A percentile compares a stretch with the other conserved stretches of the same genome.
These are phyloP conservation scores for Neurospora hispaniola DNA, from an alignment of 495 filamentous ascomycete species.

Conservation along the genomic window DNA sequence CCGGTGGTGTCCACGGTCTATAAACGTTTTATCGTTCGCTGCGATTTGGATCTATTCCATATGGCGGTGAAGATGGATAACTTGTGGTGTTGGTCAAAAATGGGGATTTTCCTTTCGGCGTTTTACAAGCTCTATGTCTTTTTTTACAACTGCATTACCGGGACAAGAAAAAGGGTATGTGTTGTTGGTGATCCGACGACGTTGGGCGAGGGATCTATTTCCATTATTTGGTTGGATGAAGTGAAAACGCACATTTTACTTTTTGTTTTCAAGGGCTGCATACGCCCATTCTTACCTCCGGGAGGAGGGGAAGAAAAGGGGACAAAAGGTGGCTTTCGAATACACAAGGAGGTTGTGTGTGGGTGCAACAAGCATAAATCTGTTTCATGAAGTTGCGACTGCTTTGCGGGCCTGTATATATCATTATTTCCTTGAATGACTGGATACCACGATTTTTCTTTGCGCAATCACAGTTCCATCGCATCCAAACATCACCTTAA, in stretches of 20 bases:
- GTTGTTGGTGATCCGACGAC: slow-evolving; percentile 1
- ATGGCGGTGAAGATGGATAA: not conserved
- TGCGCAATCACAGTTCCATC: not conserved
- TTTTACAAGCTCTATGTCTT: not conserved
- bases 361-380: not conserved
- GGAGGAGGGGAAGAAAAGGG: not conserved
- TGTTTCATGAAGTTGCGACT: not conserved
- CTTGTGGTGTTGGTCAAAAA: not conserved
- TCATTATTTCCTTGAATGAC: slow-evolving; percentile 3
- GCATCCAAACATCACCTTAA: no score
- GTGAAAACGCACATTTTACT: not conserved
- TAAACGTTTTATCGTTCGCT: slow-evolving; percentile 9
- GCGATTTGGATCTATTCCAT: not conserved
- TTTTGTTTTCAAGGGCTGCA: not conserved
- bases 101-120: slow-evolving; percentile 5
- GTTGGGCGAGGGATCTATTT: slow-evolving; percentile 8
- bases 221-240: not conserved
- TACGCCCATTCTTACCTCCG: not conserved
- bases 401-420: slow-evolving; percentile 16
- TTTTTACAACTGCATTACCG: slow-evolving; percentile 7
- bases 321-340: not conserved
- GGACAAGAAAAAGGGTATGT: slow-evolving; percentile 8
- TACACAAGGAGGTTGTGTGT: not conserved
- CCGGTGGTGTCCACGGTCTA: slow-evolving; percentile 39
- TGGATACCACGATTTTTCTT: slow-evolving; percentile 17